phyloP scores from a whole-genome alignment of 805 yeast species.

The Lipomyces lipofer region DNA sequence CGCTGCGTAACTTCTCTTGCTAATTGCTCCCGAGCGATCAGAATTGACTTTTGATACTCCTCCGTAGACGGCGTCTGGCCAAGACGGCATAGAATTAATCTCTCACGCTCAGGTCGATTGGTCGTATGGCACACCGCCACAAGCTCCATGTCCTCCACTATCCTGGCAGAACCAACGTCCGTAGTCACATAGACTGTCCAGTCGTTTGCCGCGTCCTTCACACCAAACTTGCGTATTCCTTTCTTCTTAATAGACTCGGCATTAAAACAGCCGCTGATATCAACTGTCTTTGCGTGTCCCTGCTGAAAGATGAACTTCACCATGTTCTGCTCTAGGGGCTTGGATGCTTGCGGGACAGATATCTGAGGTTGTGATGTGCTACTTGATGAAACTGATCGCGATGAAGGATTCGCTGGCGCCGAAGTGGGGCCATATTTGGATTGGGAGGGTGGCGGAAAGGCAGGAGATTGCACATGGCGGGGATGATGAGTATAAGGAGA shows the following conservation, averaged over 20 bases:
- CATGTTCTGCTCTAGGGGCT: slow-evolving; percentile 14
- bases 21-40: slow-evolving; percentile 27
- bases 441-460: neutral
- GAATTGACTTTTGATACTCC: slow-evolving; percentile 35
- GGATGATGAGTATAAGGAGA: slow-evolving; percentile 1
- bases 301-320: slow-evolving; percentile 73
- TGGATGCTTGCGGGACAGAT: too few species aligned
- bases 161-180: slow-evolving; percentile 51
- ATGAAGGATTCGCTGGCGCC: neutral
- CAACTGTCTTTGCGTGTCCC: slow-evolving; percentile 67
- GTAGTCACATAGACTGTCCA: slow-evolving; percentile 59
- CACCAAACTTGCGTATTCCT: slow-evolving; percentile 54
- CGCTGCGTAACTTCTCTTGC: slow-evolving; percentile 23
- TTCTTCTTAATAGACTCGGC: slow-evolving; percentile 75
- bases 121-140: slow-evolving; percentile 79
- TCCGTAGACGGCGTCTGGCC: slow-evolving; percentile 56
- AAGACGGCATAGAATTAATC: slow-evolving; percentile 66
- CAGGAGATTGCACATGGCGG: neutral
- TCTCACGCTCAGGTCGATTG: slow-evolving; percentile 66
- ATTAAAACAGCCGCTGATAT: slow-evolving; percentile 75
- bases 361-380: slow-evolving; percentile 8
- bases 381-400: neutral
- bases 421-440: neutral
- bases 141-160: slow-evolving; percentile 73
- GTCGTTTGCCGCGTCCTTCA: slow-evolving; percentile 35